Conservation (phyloP, 495 filamentous ascomycete species). For the Penicillium herquei region DNA sequence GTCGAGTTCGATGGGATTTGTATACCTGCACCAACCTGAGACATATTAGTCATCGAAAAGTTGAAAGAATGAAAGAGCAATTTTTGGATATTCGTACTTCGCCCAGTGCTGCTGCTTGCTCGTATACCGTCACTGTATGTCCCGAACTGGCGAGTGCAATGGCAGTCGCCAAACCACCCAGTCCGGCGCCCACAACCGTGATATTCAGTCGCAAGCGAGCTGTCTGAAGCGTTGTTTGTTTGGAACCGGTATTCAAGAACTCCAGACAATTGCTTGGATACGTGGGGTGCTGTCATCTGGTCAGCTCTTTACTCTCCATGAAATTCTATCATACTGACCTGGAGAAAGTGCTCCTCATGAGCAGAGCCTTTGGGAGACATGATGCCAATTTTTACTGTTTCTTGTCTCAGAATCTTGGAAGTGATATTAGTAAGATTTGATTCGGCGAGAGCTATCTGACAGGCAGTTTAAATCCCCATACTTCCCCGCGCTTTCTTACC, state of each 20-base stretch:
- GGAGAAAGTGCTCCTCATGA: no score
- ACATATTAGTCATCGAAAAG: no score
- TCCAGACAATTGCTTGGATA: conserved; percentile 18
- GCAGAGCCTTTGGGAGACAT: no score
- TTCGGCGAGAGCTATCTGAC: no score
- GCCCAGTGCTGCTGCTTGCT: conserved; percentile 40
- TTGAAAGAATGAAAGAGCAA: no score
- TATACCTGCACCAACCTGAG: conserved; percentile 43
- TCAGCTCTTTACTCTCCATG: background rate
- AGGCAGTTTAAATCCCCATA: no score
- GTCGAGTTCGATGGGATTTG: conserved; percentile 56
- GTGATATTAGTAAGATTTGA: no score
- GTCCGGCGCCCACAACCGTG: conserved; percentile 34
- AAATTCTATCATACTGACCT: no score
- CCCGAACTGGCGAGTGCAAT: conserved; percentile 45
- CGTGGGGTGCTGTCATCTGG: conserved; percentile 4
- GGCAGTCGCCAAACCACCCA: conserved; percentile 45
- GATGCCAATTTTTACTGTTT: no score
- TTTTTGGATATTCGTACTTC: conserved; percentile 15
- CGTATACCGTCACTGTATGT: conserved; percentile 47
- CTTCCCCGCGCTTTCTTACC: no score
- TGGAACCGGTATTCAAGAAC: conserved; percentile 3
- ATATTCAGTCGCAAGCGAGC: conserved; percentile 23
- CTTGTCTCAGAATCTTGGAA: no score
- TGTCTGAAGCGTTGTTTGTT: background rate